Percentiles rank a stretch among this genome's conserved stretches.
phyloP scores from a whole-genome alignment of 352 stramenopile species.

The Saprolegnia diclina region DNA sequence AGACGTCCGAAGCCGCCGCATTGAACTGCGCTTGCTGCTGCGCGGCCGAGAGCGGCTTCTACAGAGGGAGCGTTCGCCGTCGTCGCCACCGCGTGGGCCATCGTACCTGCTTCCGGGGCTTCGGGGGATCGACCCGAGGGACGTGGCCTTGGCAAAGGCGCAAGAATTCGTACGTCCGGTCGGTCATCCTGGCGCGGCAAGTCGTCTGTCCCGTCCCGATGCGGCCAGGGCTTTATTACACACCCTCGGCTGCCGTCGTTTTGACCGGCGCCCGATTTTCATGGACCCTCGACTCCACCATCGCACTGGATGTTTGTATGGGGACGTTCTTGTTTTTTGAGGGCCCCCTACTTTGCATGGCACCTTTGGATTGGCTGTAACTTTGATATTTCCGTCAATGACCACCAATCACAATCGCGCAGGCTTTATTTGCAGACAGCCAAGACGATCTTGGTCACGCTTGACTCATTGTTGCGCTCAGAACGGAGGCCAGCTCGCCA shows the following conservation, averaged over 20 bases:
- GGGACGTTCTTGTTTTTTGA: background rate
- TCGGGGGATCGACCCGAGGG: slow-evolving; percentile 33
- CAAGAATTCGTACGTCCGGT: slow-evolving; percentile 65
- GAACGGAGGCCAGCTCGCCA: background rate
- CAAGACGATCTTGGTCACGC: background rate
- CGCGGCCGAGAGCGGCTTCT: slow-evolving; percentile 44
- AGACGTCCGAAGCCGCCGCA: slow-evolving; percentile 69
- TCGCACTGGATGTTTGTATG: background rate
- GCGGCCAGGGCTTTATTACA: background rate
- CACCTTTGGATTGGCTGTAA: slow-evolving; percentile 2
- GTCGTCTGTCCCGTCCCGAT: background rate
- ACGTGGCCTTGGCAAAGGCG: slow-evolving; percentile 54
- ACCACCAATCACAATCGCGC: background rate
- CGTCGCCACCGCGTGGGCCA: background rate
- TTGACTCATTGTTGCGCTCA: background rate
- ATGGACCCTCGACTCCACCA: background rate
- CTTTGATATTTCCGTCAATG: background rate
- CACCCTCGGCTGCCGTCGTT: background rate
- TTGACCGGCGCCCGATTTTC: background rate
- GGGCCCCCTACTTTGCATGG: background rate
- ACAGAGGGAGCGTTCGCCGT: slow-evolving; percentile 24
- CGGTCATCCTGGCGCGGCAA: slow-evolving; percentile 10
- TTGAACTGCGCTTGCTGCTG: slow-evolving; percentile 79
- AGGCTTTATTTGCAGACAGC: background rate
- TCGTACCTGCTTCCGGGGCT: slow-evolving; percentile 30